phyloP scores from a whole-genome alignment of 257 asterid species.

The Prunella vulgaris region DNA sequence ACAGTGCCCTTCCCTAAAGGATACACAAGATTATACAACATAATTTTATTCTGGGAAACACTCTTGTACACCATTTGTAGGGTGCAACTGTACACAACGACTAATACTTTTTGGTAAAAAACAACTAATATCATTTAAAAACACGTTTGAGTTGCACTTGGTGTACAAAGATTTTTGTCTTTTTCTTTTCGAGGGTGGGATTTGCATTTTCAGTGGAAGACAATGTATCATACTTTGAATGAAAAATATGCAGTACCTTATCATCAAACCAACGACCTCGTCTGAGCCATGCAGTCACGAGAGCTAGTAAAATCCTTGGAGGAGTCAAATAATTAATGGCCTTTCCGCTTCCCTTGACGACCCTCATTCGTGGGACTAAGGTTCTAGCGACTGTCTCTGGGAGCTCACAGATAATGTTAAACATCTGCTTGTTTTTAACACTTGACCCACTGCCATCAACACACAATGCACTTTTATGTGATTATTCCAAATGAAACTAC shows the following conservation, averaged over 20 bases:
- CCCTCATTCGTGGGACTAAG: slow-evolving; percentile 91
- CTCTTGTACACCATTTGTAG: too few species aligned
- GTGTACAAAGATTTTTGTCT: neutral
- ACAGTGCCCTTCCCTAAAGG: slow-evolving; percentile 86
- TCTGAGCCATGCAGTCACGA: slow-evolving; percentile 94
- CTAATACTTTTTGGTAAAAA: too few species aligned
- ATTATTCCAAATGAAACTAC: neutral
- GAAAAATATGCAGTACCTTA: slow-evolving; percentile 41
- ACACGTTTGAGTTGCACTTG: too few species aligned
- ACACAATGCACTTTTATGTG: neutral
- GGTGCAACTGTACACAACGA: too few species aligned
- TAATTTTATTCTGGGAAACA: neutral
- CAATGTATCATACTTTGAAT: neutral
- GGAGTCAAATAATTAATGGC: slow-evolving; percentile 96
- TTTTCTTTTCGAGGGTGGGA: neutral
- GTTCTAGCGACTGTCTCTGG: slow-evolving; percentile 99
- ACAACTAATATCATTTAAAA: neutral
- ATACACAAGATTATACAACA: neutral
- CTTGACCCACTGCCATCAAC: slow-evolving; percentile 77
- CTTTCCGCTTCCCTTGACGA: slow-evolving; percentile 96
- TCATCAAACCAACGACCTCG: slow-evolving; percentile 98
- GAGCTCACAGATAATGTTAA: slow-evolving; percentile 91
- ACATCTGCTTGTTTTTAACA: slow-evolving; percentile 89
- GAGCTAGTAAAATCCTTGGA: slow-evolving; percentile 87
- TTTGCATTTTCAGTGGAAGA: neutral